Evolutionary conservation across 441 rosid genomes (phyloP), one percentile per base, ranked within the genome.

Genomic region (Arabidopsis hybrid): DNA sequence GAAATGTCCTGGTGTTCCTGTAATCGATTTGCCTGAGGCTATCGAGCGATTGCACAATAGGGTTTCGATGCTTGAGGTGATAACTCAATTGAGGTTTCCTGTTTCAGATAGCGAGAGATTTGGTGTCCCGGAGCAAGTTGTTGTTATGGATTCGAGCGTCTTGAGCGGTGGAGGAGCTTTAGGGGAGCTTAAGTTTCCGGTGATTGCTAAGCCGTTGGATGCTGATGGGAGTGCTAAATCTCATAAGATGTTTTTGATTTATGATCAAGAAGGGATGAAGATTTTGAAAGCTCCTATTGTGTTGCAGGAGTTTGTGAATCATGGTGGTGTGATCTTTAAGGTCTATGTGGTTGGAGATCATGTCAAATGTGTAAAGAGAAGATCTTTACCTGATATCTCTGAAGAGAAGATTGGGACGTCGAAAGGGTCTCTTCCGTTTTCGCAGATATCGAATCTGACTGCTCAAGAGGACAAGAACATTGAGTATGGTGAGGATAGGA

Each of bases 301-400:
- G 31, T 67, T 92, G 79, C 96, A 92, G 79, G 92, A 87, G 71
- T 92, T 92, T 64, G 88, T 92, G 73, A 92, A 92, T 55, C 94
- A 92, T 38, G 94, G 97, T 7, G 95, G 95, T 8, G 93, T 88
- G 29, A 69, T 92, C 29, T 89, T 90, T 60, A 92, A 90, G 80
- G 92, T 89, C 8, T 90, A 90, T 49, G 95, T 90, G 3, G 91
- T 80, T 5, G 96, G 95, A 0, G 83, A 74, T 7, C 59, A 79
- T 17, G 86, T 84, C 13, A 76, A 81, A 76, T 86, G 91, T 26
- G 92, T 87, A 8, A 87, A 84, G 83, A 80, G 96, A 71, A 84
- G 78, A 73, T 92, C 97, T n/a, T 77, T 92, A 47, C 88, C 91
- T 1, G 94, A 90, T 11, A 80, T 92, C 5, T 53, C 92, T 1